Evolutionary conservation across 108 stramenopile genomes (phyloP).

Genomic region (Thalassiosira profunda): DNA sequence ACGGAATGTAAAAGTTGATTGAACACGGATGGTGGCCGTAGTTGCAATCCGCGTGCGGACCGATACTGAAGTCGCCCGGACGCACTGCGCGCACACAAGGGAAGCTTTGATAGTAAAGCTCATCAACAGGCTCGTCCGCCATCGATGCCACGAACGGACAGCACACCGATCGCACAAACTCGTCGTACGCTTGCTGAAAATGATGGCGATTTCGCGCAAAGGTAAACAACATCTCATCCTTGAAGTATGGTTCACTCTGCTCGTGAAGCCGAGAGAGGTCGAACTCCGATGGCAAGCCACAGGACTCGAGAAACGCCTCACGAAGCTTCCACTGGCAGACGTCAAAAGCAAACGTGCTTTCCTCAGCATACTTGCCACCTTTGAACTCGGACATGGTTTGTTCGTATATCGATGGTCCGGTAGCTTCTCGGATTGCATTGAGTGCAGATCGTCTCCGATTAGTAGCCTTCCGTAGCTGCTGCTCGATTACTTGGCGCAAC

Average conservation of each 20-base stretch:
- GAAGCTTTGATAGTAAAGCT: conserved; percentile 74
- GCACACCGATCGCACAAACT: conserved; percentile 58
- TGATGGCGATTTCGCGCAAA: conserved; percentile 18
- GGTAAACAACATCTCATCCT: conserved; percentile 42
- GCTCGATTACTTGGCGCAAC: conserved; percentile 54
- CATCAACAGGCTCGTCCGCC: conserved; percentile 6
- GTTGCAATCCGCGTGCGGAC: conserved; percentile 67
- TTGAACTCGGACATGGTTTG: conserved; percentile 10
- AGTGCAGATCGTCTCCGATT: conserved; percentile 41
- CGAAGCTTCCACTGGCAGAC: conserved; percentile 22
- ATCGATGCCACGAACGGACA: conserved; percentile 35
- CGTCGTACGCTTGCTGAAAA: conserved; percentile 57
- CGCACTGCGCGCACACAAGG: conserved; percentile 71
- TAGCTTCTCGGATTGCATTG: conserved; percentile 45
- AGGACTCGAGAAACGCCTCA: conserved; percentile 23
- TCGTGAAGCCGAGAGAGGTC: conserved; percentile 50
- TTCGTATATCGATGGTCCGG: conserved; percentile 15
- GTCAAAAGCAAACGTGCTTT: conserved; percentile 47
- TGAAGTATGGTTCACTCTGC: conserved; percentile 1
- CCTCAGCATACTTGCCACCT: neutral
- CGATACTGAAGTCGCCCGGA: conserved; percentile 75
- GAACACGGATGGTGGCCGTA: conserved; percentile 78
- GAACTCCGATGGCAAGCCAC: conserved; percentile 27
- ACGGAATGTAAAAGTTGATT: conserved; percentile 64
- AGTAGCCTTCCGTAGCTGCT: conserved; percentile 58